These are phyloP conservation scores for Pseudozyma flocculosa DNA, from an alignment of 1,284 basidiomycete species.

Conservation along the genomic window DNA sequence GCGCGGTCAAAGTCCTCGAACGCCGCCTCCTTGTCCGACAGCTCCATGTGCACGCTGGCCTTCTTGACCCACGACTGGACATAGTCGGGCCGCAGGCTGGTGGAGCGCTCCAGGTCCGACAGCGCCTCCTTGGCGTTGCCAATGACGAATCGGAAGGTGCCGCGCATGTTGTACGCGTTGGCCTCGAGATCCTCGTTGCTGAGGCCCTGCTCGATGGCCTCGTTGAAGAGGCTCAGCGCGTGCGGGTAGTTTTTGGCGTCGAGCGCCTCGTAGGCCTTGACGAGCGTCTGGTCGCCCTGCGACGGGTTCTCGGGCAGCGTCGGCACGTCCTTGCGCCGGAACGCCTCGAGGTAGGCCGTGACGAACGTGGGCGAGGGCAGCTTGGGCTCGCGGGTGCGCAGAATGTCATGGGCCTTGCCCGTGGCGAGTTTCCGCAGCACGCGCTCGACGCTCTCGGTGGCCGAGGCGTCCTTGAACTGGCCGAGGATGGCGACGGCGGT, in stretches of 20 bases:
- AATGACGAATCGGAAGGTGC: conserved; percentile 80
- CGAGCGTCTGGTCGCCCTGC: conserved; percentile 79
- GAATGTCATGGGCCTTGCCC: conserved; percentile 71
- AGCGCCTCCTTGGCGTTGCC: conserved; percentile 83
- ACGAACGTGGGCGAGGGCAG: conserved; percentile 91
- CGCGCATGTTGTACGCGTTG: conserved; percentile 87
- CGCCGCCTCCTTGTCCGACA: conserved; percentile 66
- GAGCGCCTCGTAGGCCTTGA: conserved; percentile 79
- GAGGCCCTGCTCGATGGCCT: conserved; percentile 83
- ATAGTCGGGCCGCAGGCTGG: conserved; percentile 72
- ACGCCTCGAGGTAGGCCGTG: conserved; percentile 93
- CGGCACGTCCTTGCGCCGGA: conserved; percentile 77
- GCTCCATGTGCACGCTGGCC: conserved; percentile 96
- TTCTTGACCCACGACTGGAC: conserved; percentile 96
- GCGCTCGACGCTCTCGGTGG: conserved; percentile 82
- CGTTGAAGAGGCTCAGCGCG: conserved; percentile 76
- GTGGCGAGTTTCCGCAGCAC: conserved; percentile 82
- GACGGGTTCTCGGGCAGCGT: conserved; percentile 73
- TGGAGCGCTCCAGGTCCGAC: conserved; percentile 76
- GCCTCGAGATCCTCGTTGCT: conserved; percentile 72
- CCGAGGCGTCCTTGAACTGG: conserved; percentile 79
- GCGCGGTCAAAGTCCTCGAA: conserved; percentile 91
- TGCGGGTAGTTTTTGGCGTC: conserved; percentile 84
- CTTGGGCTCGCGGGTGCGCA: conserved; percentile 75
- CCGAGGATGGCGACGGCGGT: conserved; percentile 93